Conservation (phyloP, 2,329 filamentous ascomycete species). For the Apiospora aurea region DNA sequence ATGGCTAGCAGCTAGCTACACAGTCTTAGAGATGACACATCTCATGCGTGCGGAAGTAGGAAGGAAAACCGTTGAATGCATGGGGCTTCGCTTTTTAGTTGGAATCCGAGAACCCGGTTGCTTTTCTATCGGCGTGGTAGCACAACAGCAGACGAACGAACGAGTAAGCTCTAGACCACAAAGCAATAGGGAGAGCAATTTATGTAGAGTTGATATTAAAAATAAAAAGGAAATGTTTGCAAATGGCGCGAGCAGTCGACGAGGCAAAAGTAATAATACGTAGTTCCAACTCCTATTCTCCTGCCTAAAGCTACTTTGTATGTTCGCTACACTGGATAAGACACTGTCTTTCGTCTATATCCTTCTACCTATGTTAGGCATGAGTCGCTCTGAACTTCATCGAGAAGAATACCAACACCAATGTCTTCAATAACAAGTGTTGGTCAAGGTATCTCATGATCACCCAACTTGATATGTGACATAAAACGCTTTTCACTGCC, state of each 20-base stretch:
- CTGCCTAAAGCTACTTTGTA: neutral
- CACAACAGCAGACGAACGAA: neutral
- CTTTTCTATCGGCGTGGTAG: neutral
- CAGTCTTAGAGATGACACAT: neutral
- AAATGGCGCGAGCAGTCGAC: neutral
- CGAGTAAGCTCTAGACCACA: neutral
- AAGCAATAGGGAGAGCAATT: neutral
- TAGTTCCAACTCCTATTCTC: neutral
- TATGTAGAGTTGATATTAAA: neutral
- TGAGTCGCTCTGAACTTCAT: conserved; percentile 3
- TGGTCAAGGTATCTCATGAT: neutral
- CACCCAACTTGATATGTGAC: neutral
- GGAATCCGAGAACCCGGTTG: conserved; percentile 19
- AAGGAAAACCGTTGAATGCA: conserved; percentile 4
- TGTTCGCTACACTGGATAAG: neutral
- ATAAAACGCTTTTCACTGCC: conserved; percentile 9
- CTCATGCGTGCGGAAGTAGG: neutral
- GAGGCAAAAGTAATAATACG: neutral
- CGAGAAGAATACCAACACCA: neutral
- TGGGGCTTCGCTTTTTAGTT: neutral
- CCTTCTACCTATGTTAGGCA: neutral
- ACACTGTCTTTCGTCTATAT: neutral
- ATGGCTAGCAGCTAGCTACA: neutral
- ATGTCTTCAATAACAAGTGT: neutral
- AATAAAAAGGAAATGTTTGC: neutral